Percentiles rank a stretch among this genome's conserved stretches.
phyloP scores from a whole-genome alignment of 179 eudicot species.

The Sideroxylon spinosum region DNA sequence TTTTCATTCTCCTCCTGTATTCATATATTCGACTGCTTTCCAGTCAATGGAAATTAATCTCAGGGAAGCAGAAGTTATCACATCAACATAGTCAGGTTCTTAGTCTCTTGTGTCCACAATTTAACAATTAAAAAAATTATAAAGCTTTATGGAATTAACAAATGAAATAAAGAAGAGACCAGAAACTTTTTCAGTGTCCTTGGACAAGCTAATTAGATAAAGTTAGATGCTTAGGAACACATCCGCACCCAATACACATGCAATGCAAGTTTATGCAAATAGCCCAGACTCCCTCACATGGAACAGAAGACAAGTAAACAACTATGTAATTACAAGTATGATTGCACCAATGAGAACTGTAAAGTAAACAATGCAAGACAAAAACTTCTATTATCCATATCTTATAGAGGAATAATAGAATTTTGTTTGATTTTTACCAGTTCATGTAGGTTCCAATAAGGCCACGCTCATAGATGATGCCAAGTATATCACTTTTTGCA shows the following conservation, averaged over 20 bases:
- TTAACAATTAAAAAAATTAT: neutral
- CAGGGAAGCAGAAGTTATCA: too few relatives aligned
- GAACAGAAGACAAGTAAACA: neutral
- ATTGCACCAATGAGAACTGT: neutral
- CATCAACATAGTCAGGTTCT: neutral
- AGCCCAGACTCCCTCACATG: neutral
- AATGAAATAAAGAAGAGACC: neutral
- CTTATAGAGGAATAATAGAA: neutral
- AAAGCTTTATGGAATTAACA: neutral
- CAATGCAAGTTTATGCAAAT: neutral
- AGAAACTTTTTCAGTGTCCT: neutral
- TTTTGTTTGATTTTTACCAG: conserved; percentile 37
- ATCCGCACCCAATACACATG: neutral
- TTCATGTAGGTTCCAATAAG: conserved; percentile 60
- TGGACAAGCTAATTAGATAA: neutral
- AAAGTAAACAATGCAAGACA: neutral
- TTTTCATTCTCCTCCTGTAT: neutral
- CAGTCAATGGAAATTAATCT: neutral
- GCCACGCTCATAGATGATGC: conserved; percentile 64
- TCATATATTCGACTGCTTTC: neutral
- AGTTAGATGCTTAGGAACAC: neutral
- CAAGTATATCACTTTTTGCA: conserved; percentile 42
- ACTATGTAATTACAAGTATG: neutral
- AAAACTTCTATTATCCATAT: neutral
- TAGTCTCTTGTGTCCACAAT: neutral